Evolutionary conservation across 192 early-diverging fungal species (phyloP).

Genomic region (Chytriomyces sp.): DNA sequence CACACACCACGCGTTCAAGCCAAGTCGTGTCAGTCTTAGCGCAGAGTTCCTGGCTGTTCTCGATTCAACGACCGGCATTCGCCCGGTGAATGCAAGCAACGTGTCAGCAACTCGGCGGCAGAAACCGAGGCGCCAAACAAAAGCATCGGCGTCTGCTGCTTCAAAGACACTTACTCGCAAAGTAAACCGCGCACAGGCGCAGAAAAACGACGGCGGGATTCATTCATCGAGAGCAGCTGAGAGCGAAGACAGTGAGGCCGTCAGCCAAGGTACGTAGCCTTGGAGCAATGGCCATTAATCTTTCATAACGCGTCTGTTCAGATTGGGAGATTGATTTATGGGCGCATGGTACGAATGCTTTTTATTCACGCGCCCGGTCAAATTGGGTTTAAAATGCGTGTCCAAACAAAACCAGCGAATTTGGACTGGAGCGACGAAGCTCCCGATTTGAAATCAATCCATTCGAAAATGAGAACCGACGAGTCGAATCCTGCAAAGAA

Average conservation of each 20-base stretch:
- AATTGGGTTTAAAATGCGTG: background rate
- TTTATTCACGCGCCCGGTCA: background rate
- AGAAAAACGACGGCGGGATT: too few relatives aligned
- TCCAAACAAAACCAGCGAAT: conserved; percentile 21
- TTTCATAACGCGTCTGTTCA: background rate
- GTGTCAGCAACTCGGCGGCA: background rate
- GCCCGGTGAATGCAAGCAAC: background rate
- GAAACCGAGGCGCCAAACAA: background rate
- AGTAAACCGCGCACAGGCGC: too few relatives aligned
- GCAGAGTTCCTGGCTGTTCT: conserved; percentile 25
- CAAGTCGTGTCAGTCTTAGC: background rate
- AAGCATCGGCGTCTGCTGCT: background rate
- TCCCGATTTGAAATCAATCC: conserved; percentile 17
- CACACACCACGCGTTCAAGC: too few relatives aligned
- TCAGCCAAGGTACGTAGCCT: too few relatives aligned
- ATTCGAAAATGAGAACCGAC: background rate
- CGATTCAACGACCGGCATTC: conserved; percentile 31
- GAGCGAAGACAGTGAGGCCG: too few relatives aligned
- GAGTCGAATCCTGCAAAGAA: background rate
- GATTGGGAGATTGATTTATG: conserved; percentile 41
- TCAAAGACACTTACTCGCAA: too few relatives aligned
- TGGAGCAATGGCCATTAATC: too few relatives aligned
- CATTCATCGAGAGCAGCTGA: too few relatives aligned
- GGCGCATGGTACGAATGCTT: conserved; percentile 24
- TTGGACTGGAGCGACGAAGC: conserved; percentile 43